Evolutionary conservation across 140 eudicot genomes (phyloP), one percentile per base, ranked within the genome.

Genomic region (Artemisia princeps): DNA sequence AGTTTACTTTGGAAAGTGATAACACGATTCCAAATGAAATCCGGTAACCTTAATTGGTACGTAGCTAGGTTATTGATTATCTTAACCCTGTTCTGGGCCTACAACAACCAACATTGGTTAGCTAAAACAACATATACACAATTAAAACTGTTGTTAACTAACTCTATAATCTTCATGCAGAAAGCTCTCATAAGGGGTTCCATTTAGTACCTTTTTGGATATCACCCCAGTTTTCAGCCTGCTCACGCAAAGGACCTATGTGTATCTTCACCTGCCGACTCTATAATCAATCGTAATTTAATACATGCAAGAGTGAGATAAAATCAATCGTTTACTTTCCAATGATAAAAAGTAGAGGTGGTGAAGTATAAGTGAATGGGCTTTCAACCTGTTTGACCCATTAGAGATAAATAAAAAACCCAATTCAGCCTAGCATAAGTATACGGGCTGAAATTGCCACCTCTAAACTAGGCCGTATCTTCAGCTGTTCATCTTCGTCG

Each of bases 231-330:
- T 90, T 90, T 24, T 82, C 81, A 55, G 84, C 86, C 71, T 90
- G 95, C 10, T 83, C 81, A 14, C 72, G 69, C 23, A 90, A 77
- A 12, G 95, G 68, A 8, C 95, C 94, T 77, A 77, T 90, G 76
- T 90, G 97, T 83, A 90, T 90, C 77, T 90, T 90, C 83, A 90
- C 97, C 69, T 90, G 97, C 3, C 82, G 79, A 58, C 94, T 87
- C 2, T 72, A 67, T 22, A 90, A 82, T 24, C 76, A 84, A 16
- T 79, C 84, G 26, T 79, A 84, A 0, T 67, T 55, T 67, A 82
- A 46, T 72, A 72, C 71, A 82, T 82, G 70, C 24, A 72, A 60
- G 5, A 30, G 5, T 33, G 9, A 70, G 1, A 45, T 64, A n/a
- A 19, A n/a, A 16, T 42, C 8, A 12, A 6, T 20, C 16, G 40